These are phyloP conservation scores for Trichosporon asahii DNA, from an alignment of 1,284 basidiomycete species.

Conservation along the genomic window DNA sequence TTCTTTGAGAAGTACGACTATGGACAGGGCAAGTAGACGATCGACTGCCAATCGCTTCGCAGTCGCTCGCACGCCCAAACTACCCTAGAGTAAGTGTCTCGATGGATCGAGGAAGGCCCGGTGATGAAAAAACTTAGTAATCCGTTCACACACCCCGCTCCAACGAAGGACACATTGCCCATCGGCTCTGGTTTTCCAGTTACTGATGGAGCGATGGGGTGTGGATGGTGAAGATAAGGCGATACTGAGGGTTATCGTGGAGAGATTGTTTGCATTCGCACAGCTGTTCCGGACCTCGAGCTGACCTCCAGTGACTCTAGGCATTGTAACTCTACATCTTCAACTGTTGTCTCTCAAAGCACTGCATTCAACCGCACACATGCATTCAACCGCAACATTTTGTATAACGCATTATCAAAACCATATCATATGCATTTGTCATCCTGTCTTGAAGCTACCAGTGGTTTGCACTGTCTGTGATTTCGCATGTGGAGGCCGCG, in stretches of 20 bases:
- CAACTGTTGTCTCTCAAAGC: neutral
- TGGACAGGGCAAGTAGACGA: neutral
- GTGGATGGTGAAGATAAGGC: constrained; percentile 36
- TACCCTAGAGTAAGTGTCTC: neutral
- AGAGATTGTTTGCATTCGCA: neutral
- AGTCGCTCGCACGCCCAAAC: neutral
- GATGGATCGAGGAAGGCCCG: constrained; percentile 18
- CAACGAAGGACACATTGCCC: neutral
- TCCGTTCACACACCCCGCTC: constrained; percentile 35
- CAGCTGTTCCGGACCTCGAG: neutral
- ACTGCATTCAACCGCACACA: constrained; percentile 6
- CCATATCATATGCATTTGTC: neutral
- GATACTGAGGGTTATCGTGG: constrained; percentile 36
- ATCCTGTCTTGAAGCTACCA: neutral
- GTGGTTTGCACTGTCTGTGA: too few species aligned
- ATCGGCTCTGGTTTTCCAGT: neutral
- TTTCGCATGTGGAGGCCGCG: neutral
- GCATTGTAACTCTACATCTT: neutral
- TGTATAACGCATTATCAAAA: neutral
- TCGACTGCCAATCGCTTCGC: too few species aligned
- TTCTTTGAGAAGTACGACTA: constrained; percentile 79
- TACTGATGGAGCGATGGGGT: constrained; percentile 22
- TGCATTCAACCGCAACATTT: neutral
- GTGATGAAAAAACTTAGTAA: constrained; percentile 40
- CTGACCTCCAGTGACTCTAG: neutral